Conservation (phyloP, 2,329 filamentous ascomycete species). For the Colletotrichum ledebouriae region DNA sequence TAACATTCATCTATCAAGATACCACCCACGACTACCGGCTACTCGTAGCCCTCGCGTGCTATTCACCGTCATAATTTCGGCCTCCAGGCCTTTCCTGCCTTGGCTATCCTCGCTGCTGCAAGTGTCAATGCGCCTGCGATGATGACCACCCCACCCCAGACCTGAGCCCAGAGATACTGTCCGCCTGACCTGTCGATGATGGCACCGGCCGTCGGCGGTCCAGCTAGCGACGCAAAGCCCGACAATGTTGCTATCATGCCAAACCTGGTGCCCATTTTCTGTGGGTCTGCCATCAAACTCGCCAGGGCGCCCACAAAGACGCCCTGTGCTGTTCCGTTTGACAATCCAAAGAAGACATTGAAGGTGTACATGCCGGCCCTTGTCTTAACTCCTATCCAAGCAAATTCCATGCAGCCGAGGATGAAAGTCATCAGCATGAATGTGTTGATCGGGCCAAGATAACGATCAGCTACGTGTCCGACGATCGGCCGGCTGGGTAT, state of each 20-base stretch:
- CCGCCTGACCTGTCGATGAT: conserved; percentile 59
- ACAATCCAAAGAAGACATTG: conserved; percentile 59
- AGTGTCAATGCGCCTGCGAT: conserved; percentile 51
- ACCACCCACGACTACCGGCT: conserved; percentile 5
- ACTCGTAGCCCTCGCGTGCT: neutral
- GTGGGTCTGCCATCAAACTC: conserved; percentile 57
- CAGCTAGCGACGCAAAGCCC: conserved; percentile 59
- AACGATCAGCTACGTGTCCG: conserved; percentile 65
- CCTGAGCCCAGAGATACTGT: conserved; percentile 58
- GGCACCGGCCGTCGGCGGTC: conserved; percentile 59
- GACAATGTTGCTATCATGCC: conserved; percentile 60
- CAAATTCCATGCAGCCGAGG: conserved; percentile 63
- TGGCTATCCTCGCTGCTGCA: conserved; percentile 50
- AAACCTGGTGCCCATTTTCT: conserved; percentile 60
- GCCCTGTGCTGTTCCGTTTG: conserved; percentile 58
- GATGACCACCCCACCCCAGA: conserved; percentile 61
- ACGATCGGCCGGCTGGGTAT: conserved; percentile 67
- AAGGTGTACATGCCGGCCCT: conserved; percentile 58
- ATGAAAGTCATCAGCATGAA: conserved; percentile 62
- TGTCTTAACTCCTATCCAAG: conserved; percentile 67
- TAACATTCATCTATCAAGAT: conserved; percentile 20
- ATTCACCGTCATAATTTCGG: conserved; percentile 51
- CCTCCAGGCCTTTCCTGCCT: conserved; percentile 53
- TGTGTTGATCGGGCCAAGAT: conserved; percentile 67
- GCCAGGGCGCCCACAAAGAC: conserved; percentile 57